Percentiles rank a stretch among this genome's conserved stretches.
Evolutionary conservation across 805 yeast genomes (phyloP).

Genomic region (Cyberlindnera mycetangii): DNA sequence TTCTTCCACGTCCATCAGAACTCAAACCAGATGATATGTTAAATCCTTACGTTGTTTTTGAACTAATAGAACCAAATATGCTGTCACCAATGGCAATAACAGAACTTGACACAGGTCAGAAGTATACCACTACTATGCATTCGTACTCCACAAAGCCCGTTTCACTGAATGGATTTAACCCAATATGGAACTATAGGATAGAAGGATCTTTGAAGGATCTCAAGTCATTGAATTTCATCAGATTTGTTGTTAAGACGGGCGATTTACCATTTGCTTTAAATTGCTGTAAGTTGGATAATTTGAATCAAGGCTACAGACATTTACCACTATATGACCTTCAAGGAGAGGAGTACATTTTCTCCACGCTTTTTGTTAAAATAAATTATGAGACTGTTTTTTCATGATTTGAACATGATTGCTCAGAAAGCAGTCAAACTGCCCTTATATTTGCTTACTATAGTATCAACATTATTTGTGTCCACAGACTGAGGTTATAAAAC

Average conservation of each 20-base stretch:
- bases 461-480: too few relatives aligned
- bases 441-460: too few relatives aligned
- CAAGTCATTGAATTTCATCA: constrained; percentile 52
- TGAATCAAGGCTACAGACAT: constrained; percentile 81
- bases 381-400: constrained; percentile 16
- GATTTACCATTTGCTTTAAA: constrained; percentile 51
- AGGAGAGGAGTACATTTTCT: constrained; percentile 75
- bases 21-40: constrained; percentile 42
- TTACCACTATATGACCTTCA: constrained; percentile 69
- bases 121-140: constrained; percentile 2
- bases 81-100: constrained; percentile 14
- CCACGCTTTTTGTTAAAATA: constrained; percentile 46
- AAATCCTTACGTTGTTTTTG: constrained; percentile 63
- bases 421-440: too few relatives aligned
- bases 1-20: constrained; percentile 68
- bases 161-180: constrained; percentile 79
- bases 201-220: constrained; percentile 37
- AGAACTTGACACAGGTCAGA: constrained; percentile 7
- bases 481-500: too few relatives aligned
- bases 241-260: constrained; percentile 47
- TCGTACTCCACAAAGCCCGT: constrained; percentile 32
- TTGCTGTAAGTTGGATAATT: constrained; percentile 56
- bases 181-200: constrained; percentile 68
- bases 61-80: constrained; percentile 47
- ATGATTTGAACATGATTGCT: too few relatives aligned